Percentiles rank a stretch among this genome's conserved stretches.
Evolutionary conservation across 2,329 filamentous ascomycete species (phyloP).

Genomic region (Aspergillus arachidicola): DNA sequence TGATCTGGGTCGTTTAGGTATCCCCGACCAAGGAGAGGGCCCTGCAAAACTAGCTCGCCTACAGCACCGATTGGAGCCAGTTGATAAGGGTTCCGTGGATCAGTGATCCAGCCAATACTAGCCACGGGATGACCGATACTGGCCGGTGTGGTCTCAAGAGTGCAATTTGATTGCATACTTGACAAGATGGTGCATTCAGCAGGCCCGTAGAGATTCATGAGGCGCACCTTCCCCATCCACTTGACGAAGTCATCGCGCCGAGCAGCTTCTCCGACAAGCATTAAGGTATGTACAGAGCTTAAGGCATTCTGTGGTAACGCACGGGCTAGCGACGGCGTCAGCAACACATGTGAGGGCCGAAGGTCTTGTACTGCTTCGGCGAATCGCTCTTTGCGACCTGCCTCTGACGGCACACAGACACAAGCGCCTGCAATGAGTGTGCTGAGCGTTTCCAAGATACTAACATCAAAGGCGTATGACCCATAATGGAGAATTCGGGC

Average conservation of each 20-base stretch:
- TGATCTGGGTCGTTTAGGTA: not conserved
- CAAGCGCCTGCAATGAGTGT: conserved; percentile 5
- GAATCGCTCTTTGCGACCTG: not conserved
- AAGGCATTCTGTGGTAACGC: not conserved
- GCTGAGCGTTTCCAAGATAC: conserved; percentile 4
- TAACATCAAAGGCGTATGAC: conserved; percentile 2
- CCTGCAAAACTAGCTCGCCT: not conserved
- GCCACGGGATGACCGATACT: not conserved
- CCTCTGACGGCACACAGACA: conserved; percentile 7
- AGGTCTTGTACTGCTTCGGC: not conserved
- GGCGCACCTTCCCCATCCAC: not conserved
- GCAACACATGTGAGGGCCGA: not conserved
- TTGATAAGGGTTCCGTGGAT: not conserved
- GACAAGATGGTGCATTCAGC: not conserved
- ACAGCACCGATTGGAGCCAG: not conserved
- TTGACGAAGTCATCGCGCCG: not conserved
- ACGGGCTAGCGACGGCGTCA: not conserved
- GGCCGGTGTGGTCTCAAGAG: not conserved
- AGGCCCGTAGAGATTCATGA: not conserved
- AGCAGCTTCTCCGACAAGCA: not conserved
- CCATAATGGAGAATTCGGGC: not conserved
- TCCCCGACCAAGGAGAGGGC: not conserved
- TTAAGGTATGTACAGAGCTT: not conserved
- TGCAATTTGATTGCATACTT: not conserved
- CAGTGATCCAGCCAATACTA: not conserved